Percentiles rank a stretch among this genome's conserved stretches.
Evolutionary conservation across 1,139 yeast genomes (phyloP).

Genomic region (Zygoascus sp.): DNA sequence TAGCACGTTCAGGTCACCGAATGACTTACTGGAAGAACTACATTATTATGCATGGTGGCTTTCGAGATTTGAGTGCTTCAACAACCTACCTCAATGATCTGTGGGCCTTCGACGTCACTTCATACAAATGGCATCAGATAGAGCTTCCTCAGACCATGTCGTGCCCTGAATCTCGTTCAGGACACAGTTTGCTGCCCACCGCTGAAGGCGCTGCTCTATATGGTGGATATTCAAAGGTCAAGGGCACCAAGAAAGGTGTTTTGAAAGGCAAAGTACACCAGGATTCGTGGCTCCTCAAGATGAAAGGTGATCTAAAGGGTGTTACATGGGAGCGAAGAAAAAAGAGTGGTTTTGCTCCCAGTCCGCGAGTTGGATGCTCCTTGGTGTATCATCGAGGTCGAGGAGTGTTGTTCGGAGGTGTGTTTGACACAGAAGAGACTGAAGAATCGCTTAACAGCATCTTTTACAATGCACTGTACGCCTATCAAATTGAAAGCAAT

Average conservation of each 20-base stretch:
- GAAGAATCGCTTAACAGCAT: constrained; percentile 85
- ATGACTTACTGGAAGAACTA: constrained; percentile 89
- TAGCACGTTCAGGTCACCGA: constrained; percentile 89
- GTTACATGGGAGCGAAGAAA: constrained; percentile 85
- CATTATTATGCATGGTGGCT: constrained; percentile 83
- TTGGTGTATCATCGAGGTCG: constrained; percentile 87
- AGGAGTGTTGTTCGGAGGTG: constrained; percentile 94
- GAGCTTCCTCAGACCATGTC: constrained; percentile 81
- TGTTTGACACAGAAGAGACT: constrained; percentile 89
- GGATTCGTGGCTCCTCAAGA: constrained; percentile 83
- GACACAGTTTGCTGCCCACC: constrained; percentile 80
- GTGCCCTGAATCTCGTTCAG: constrained; percentile 87
- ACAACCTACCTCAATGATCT: constrained; percentile 80
- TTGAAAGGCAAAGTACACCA: constrained; percentile 89
- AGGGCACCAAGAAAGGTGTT: constrained; percentile 71
- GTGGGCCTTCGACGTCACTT: constrained; percentile 89
- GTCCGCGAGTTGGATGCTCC: constrained; percentile 93
- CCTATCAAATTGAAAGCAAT: constrained; percentile 80
- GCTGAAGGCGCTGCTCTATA: constrained; percentile 81
- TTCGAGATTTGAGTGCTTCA: constrained; percentile 79
- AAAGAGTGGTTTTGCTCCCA: constrained; percentile 83
- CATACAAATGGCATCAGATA: constrained; percentile 85
- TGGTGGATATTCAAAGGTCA: constrained; percentile 94
- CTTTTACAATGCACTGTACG: constrained; percentile 74
- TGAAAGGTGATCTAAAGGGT: constrained; percentile 79